Base-by-base conservation (phyloP, 345 rosid species). In the Citrus hindsii region DNA sequence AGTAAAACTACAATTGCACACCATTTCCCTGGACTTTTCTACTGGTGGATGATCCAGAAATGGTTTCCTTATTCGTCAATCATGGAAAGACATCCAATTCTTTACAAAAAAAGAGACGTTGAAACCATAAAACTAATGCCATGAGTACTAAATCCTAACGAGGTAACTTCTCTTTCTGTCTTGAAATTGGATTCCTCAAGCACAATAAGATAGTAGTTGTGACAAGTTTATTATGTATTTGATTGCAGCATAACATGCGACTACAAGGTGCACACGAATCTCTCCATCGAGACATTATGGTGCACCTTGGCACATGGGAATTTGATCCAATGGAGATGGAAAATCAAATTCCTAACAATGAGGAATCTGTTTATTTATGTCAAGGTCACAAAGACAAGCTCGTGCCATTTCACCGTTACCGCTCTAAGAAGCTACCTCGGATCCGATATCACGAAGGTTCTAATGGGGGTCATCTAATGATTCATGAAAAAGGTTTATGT, bases 1-100 rank as follows among this genome's bases (percentile, higher is more conserved):
- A 80, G 73, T 85, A 69, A 77, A 84, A 24, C 76, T 37, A 78
- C 86, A 38, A 76, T 89, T 53, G 87, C 94, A 1, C 94, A 89
- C 73, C 77, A 82, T 67, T 55, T 71, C 37, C 92, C 92, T 24
- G 75, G 79, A 62, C 85, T 89, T 2, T 4, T 81, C 0, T 89
- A 90, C 85, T 89, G 92, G 91, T 90, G 92, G 94, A 80, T 84
- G 79, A 89, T 87, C 58, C 91, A 90, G 80, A 90, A 82, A 24
- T 75, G 80, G 79, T 89, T 90, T 77, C 92, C 92, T 27, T 75
- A 73, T 37, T 89, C 70, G 9, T 73, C 85, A 18, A 77, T 86
- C 38, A 63, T 86, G 81, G 19, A 80, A 28, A 56, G 77, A 21
- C 81, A 80, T 55, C 85, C 86, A 24, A 79, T 75, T 12, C 66